Evolutionary conservation across 2,329 filamentous ascomycete species (phyloP).

Genomic region (Ophiostoma sp.): DNA sequence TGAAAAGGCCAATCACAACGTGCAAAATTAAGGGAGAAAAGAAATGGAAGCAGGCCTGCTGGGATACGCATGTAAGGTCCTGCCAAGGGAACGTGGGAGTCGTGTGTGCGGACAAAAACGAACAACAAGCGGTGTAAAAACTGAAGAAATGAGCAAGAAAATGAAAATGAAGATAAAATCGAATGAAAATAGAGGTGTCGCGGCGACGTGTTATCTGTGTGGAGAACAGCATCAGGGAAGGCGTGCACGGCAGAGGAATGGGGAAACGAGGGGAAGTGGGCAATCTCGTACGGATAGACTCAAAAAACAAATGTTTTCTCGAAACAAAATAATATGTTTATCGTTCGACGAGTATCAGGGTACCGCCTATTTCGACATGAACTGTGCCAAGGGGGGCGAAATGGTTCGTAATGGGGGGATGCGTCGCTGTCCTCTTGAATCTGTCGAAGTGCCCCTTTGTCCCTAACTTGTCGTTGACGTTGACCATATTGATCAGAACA

Average conservation of each 20-base stretch:
- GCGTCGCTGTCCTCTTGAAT: not conserved
- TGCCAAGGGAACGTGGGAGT: not conserved
- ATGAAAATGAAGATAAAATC: not conserved
- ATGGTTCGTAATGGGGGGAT: not conserved
- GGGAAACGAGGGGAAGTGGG: not conserved
- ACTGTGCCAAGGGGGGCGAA: not conserved
- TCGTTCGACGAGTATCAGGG: not conserved
- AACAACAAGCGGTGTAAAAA: conserved; percentile 7
- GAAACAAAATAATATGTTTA: not conserved
- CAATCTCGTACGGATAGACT: not conserved
- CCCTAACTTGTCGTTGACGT: not conserved
- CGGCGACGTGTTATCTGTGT: not conserved
- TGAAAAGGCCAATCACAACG: not conserved
- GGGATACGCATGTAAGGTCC: not conserved
- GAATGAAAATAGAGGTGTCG: not conserved
- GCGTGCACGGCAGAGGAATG: not conserved
- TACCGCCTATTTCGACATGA: not conserved
- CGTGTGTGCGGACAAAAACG: not conserved
- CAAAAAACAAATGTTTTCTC: not conserved
- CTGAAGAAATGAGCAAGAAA: not conserved
- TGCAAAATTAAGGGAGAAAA: not conserved
- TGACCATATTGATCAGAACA: not conserved
- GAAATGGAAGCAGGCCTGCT: too few relatives aligned
- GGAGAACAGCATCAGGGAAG: not conserved
- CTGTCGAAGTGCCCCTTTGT: not conserved